These are phyloP conservation scores for Nelumbo lutea DNA, from an alignment of 164 flowering plant genomes.

Conservation along the genomic window DNA sequence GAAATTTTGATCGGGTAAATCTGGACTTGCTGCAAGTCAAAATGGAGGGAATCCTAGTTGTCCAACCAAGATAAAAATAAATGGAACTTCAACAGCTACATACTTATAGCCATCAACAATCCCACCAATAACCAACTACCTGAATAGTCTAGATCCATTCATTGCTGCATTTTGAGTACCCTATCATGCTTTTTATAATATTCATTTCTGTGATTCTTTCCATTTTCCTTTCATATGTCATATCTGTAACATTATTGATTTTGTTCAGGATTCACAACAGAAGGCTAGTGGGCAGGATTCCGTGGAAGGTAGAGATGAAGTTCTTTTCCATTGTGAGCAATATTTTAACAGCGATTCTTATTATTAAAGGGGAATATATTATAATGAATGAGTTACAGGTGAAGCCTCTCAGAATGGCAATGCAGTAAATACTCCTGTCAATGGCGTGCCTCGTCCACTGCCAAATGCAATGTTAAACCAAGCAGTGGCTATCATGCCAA, in stretches of 20 bases:
- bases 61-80: too few species aligned
- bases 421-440: constrained; percentile 25
- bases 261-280: constrained; percentile 1
- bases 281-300: background rate
- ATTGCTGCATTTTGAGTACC: too few species aligned
- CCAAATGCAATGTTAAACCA: constrained; percentile 47
- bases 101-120: too few species aligned
- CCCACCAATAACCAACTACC: too few species aligned
- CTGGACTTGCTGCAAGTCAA: too few species aligned
- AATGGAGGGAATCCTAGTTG: too few species aligned
- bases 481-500: constrained; percentile 13
- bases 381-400: constrained; percentile 28
- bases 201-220: too few species aligned
- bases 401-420: constrained; percentile 58
- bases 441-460: constrained; percentile 46
- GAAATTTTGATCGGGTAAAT: too few species aligned
- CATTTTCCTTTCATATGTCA: background rate
- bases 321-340: background rate
- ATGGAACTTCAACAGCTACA: too few species aligned
- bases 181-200: too few species aligned
- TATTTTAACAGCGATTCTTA: background rate
- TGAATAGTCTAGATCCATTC: too few species aligned
- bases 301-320: background rate
- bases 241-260: background rate
- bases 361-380: background rate